These are phyloP conservation scores for Blastobotrys raffinosifermentans DNA, from an alignment of 1,139 yeast genomes.

Conservation along the genomic window DNA sequence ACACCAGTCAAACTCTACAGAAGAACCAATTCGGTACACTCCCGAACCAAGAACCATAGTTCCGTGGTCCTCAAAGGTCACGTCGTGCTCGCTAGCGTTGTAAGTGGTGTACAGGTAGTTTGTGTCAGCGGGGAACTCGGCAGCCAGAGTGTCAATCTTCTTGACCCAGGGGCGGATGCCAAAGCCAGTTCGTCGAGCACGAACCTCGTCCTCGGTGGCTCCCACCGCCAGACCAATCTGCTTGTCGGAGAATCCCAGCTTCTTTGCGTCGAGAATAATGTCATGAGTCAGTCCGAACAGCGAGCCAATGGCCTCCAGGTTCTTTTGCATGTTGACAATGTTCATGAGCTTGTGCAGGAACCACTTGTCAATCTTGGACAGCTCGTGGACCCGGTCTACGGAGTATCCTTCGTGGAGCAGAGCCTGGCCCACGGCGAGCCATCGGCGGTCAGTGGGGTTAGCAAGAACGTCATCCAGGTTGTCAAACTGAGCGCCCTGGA, in stretches of 20 bases:
- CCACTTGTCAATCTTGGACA: conserved; percentile 94
- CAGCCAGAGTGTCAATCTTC: conserved; percentile 95
- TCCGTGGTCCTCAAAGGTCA: conserved; percentile 82
- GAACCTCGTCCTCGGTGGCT: conserved; percentile 67
- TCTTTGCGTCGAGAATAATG: conserved; percentile 73
- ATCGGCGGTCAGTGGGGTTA: conserved; percentile 95
- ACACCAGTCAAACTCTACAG: conserved; percentile 99
- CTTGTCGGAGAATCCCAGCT: conserved; percentile 90
- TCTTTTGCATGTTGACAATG: conserved; percentile 81
- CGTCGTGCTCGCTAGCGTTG: conserved; percentile 83
- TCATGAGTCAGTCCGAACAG: conserved; percentile 58
- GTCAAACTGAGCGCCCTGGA: conserved; percentile 83
- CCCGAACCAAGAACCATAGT: conserved; percentile 96
- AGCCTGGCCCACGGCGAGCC: conserved; percentile 98
- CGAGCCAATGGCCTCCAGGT: conserved; percentile 60
- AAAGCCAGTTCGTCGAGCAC: conserved; percentile 67
- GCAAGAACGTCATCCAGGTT: conserved; percentile 73
- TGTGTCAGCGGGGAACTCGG: conserved; percentile 97
- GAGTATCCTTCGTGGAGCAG: conserved; percentile 81
- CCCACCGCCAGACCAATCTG: conserved; percentile 79
- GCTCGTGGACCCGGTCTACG: conserved; percentile 85
- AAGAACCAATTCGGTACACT: conserved; percentile 96
- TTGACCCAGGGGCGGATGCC: conserved; percentile 91
- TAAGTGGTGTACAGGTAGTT: conserved; percentile 95
- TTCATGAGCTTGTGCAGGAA: conserved; percentile 87